phyloP scores from a whole-genome alignment of 352 stramenopile genomes.

The Peronospora farinosa region DNA sequence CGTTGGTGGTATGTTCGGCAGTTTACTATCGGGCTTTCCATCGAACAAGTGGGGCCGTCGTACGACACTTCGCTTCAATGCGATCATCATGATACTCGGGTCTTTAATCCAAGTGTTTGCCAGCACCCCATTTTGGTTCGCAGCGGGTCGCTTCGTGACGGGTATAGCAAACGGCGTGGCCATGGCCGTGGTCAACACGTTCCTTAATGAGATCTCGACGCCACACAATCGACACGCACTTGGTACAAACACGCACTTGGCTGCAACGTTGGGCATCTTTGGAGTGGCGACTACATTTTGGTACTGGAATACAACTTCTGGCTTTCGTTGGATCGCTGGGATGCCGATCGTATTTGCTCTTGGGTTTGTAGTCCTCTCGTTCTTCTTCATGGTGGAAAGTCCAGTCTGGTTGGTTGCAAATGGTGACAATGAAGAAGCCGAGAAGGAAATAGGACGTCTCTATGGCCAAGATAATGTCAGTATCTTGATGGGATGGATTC shows the following conservation, averaged over 20 bases:
- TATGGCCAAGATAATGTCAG: conserved; percentile 33
- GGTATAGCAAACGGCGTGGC: conserved; percentile 42
- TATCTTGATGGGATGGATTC: conserved; percentile 16
- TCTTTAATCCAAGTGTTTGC: conserved; percentile 41
- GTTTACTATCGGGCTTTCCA: neutral
- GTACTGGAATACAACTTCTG: conserved; percentile 33
- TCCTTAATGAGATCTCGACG: conserved; percentile 40
- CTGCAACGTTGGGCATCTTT: conserved; percentile 34
- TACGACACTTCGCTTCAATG: conserved; percentile 6
- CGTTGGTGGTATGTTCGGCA: conserved; percentile 7
- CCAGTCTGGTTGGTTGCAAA: conserved; percentile 40
- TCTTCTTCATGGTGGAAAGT: conserved; percentile 41
- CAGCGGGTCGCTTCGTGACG: conserved; percentile 39
- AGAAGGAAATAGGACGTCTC: conserved; percentile 24
- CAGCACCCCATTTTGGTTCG: conserved; percentile 10
- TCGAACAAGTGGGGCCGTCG: conserved; percentile 31
- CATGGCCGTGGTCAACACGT: conserved; percentile 28
- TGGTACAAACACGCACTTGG: conserved; percentile 28
- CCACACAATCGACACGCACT: conserved; percentile 34
- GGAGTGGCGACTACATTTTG: conserved; percentile 38
- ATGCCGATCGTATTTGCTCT: conserved; percentile 53
- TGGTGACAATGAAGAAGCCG: conserved; percentile 19
- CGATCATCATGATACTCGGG: conserved; percentile 24
- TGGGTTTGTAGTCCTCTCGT: conserved; percentile 33
- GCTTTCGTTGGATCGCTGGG: conserved; percentile 45